Conservation (phyloP, 345 rosid genomes). For the Rubroshorea leprosula region DNA sequence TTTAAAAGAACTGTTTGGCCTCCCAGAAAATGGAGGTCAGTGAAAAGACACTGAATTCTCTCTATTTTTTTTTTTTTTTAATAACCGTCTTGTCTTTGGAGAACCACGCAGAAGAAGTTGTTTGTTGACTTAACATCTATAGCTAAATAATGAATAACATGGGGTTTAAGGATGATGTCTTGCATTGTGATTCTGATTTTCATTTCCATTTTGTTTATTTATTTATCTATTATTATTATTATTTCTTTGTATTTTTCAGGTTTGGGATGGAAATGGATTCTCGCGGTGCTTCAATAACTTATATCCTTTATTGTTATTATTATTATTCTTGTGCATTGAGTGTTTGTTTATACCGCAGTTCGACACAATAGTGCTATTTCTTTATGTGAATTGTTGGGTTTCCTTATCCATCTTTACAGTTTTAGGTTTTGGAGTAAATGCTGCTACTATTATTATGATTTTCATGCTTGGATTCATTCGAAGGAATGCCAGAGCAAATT, state of each 20-base stretch:
- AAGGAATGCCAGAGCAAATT: slow-evolving; percentile 26
- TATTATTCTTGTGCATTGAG: neutral
- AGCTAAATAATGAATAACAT: too few species aligned
- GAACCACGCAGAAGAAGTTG: too few species aligned
- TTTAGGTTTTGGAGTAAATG: slow-evolving; percentile 57
- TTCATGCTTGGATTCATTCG: slow-evolving; percentile 35
- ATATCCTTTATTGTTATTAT: slow-evolving; percentile 39
- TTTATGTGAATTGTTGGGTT: slow-evolving; percentile 14
- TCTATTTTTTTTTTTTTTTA: too few species aligned
- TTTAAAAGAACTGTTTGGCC: too few species aligned
- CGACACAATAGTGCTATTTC: neutral
- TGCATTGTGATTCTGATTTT: neutral
- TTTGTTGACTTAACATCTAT: too few species aligned
- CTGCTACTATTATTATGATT: slow-evolving; percentile 44
- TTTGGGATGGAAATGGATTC: slow-evolving; percentile 46
- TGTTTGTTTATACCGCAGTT: slow-evolving; percentile 4
- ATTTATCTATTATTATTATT: too few species aligned
- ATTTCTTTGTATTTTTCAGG: slow-evolving; percentile 41
- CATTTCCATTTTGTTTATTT: neutral
- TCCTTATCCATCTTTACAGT: slow-evolving; percentile 50
- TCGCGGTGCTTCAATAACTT: slow-evolving; percentile 43
- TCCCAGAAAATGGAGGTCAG: too few species aligned
- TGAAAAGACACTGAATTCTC: too few species aligned
- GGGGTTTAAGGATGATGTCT: too few species aligned
- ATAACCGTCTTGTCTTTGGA: too few species aligned